phyloP scores from a whole-genome alignment of 1,139 yeast genomes.

The Taphrina flavorubra region DNA sequence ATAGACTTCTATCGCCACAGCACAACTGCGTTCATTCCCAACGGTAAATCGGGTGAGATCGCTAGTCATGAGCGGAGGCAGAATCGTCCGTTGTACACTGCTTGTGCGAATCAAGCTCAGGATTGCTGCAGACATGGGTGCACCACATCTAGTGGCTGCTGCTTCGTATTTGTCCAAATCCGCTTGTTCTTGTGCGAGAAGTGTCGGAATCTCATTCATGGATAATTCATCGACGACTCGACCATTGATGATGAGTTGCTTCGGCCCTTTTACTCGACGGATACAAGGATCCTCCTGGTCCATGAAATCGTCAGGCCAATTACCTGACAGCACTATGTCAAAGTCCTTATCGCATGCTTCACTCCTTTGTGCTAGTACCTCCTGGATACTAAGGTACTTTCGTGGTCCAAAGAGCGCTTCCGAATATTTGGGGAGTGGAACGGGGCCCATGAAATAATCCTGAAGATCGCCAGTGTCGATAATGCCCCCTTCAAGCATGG shows the following conservation, averaged over 20 bases:
- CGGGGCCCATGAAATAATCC: constrained; percentile 41
- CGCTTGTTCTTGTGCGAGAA: constrained; percentile 35
- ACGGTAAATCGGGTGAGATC: constrained; percentile 47
- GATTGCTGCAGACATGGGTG: constrained; percentile 26
- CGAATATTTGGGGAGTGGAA: constrained; percentile 17
- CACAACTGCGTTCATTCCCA: constrained; percentile 46
- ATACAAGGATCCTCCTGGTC: constrained; percentile 15
- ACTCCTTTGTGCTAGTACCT: constrained; percentile 1
- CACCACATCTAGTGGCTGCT: constrained; percentile 28
- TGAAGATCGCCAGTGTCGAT: constrained; percentile 47
- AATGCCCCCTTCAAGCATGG: constrained; percentile 46
- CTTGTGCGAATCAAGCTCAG: constrained; percentile 26
- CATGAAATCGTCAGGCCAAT: constrained; percentile 26
- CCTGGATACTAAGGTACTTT: constrained; percentile 12
- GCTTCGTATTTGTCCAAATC: constrained; percentile 23
- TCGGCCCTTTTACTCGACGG: constrained; percentile 21
- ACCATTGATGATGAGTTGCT: constrained; percentile 32
- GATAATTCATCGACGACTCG: constrained; percentile 26
- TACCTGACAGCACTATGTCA: constrained; percentile 29
- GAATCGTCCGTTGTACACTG: constrained; percentile 12
- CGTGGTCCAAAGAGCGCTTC: constrained; percentile 37
- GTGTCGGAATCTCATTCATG: constrained; percentile 28
- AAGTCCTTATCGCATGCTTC: constrained; percentile 15
- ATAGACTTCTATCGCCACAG: constrained; percentile 61
- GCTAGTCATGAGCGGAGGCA: constrained; percentile 29